Base-by-base conservation (phyloP, 768 basidiomycete species). In the Suillus plorans region DNA sequence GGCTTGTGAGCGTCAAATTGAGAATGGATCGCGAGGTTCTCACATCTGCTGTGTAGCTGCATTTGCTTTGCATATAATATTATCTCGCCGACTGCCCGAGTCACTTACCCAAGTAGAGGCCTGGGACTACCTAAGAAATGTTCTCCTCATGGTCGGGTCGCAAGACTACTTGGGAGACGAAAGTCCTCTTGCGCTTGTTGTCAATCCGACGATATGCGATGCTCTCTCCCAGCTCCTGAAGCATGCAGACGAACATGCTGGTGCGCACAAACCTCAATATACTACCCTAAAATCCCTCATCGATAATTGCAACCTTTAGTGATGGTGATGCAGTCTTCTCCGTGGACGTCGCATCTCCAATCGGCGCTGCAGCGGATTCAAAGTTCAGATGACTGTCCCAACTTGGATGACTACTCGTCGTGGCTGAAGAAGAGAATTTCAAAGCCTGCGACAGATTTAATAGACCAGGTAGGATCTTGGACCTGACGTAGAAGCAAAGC, bases 341-440 rank as follows among this genome's bases (percentile, higher is more conserved):
- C 85, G 3, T 88, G 87, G 84, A 83, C 85, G 2, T 70, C 74
- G 20, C 81, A 75, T 36, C 73, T 91, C 41, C 72, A 71, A 60
- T 71, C 73, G 8, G 75, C 79, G 52, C 68, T 90, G 66, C 73
- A 69, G 62, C 67, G 67, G 4, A 57, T 84, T 31, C 53, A 72
- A 13, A 65, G 64, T 42, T 31, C 39, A 22, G 56, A 63, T 25
- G 69, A 70, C 13, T 50, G 56, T 34, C 44, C 63, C 9, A 41
- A 61, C 41, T 49, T 62, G 36, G 68, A 67, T 9, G 61, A 66
- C 36, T 81, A 82, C 55, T 64, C 64, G 13, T 42, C 64, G 14
- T 37, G 74, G 34, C 72, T 84, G 64, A 74, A 69, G 66, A 69
- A 67, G 34, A 76, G 76, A 64, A 66, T 84, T 20, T 67, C 60